These are phyloP conservation scores for Saccharomycopsis fermentans DNA, from an alignment of 805 yeast species.

Conservation along the genomic window DNA sequence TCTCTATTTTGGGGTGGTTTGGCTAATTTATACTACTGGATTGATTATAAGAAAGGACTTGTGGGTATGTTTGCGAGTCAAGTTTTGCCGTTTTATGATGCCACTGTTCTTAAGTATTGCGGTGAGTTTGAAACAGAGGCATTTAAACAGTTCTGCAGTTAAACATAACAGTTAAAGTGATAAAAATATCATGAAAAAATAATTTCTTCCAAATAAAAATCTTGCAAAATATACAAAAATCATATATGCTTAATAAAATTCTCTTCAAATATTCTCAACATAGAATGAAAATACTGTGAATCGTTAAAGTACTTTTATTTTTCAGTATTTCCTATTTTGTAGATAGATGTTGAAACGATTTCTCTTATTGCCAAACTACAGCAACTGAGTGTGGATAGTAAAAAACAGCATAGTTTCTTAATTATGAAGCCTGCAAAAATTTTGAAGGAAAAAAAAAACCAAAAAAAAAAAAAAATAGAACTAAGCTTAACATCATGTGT, in stretches of 20 bases:
- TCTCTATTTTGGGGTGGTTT: conserved; percentile 32
- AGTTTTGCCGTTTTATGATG: conserved; percentile 28
- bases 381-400: not conserved
- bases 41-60: conserved; percentile 28
- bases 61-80: conserved; percentile 32
- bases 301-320: too few relatives aligned
- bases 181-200: too few relatives aligned
- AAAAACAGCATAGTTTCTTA: not conserved
- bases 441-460: too few relatives aligned
- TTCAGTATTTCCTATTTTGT: not conserved
- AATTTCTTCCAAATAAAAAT: too few relatives aligned
- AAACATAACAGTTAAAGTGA: not conserved
- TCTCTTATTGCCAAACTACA: not conserved
- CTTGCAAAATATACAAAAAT: too few relatives aligned
- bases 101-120: conserved; percentile 14
- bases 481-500: too few relatives aligned
- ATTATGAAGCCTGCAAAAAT: too few relatives aligned
- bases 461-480: too few relatives aligned
- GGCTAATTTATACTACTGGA: conserved; percentile 32
- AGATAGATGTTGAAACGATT: not conserved
- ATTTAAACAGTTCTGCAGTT: conserved; percentile 5
- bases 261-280: too few relatives aligned
- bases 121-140: conserved; percentile 19
- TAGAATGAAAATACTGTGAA: too few relatives aligned
- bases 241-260: too few relatives aligned